Conservation (phyloP, 257 asterid species). For the Solanum ossicruentum region DNA sequence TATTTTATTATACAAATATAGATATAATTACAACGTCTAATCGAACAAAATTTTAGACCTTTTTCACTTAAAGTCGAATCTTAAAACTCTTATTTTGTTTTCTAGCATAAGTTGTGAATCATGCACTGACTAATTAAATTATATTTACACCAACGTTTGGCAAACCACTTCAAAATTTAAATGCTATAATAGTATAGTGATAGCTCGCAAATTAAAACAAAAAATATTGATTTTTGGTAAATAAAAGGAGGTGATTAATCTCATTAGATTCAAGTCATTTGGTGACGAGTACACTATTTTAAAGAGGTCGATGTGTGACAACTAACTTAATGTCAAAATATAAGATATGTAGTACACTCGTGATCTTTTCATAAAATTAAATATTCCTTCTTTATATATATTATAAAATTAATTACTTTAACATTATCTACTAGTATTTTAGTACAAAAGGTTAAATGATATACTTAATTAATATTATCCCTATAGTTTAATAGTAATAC, state of each 20-base stretch:
- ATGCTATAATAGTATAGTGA: not conserved
- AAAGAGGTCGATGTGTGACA: not conserved
- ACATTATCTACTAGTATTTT: not conserved
- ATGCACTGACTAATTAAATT: not conserved
- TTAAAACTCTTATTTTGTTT: not conserved
- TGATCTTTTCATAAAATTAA: not conserved
- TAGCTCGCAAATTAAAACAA: not conserved
- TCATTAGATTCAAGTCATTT: not conserved
- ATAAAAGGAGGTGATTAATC: not conserved
- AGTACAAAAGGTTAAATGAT: not conserved
- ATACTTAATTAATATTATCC: not conserved
- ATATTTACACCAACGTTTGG: not conserved
- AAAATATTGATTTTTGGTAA: not conserved
- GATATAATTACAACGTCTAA: not conserved
- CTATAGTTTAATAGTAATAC: too few species aligned
- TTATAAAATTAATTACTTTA: too few species aligned
- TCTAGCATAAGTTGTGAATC: not conserved
- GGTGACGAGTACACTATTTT: not conserved
- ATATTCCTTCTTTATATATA: too few species aligned
- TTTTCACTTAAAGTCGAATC: not conserved
- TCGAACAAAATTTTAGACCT: not conserved
- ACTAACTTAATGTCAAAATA: not conserved
- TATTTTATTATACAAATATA: too few species aligned
- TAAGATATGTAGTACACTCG: not conserved
- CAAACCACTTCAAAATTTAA: constrained; percentile 5